phyloP scores from a whole-genome alignment of 345 rosid genomes.

The Salix exigua region DNA sequence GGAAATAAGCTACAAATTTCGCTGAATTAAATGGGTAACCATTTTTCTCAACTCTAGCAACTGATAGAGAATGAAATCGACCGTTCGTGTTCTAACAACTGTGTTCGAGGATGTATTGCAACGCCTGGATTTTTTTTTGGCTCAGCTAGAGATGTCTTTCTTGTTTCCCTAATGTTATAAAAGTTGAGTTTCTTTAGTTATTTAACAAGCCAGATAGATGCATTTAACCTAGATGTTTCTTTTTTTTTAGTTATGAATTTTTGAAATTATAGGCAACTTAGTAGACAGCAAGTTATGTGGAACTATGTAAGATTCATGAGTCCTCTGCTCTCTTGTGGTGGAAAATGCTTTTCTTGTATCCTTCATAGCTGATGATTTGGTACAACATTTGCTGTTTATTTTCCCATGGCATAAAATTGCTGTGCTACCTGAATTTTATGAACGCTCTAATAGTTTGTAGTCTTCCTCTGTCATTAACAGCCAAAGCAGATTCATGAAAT shows the following conservation, averaged over 20 bases:
- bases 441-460: not conserved
- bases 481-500: slow-evolving; percentile 95
- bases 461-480: slow-evolving; percentile 23
- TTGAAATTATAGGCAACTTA: not conserved
- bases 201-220: not conserved
- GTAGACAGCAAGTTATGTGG: not conserved
- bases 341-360: not conserved
- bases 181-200: no score
- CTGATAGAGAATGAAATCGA: not conserved
- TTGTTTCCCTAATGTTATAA: not conserved
- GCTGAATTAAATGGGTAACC: not conserved
- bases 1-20: not conserved
- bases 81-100: not conserved
- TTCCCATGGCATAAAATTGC: not conserved
- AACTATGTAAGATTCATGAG: not conserved
- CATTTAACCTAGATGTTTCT: not conserved
- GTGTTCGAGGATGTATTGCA: not conserved
- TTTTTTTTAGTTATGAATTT: not conserved
- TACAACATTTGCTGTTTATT: not conserved
- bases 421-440: no score
- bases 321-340: not conserved
- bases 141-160: not conserved
- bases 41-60: not conserved
- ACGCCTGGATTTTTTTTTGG: not conserved
- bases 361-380: not conserved